Evolutionary conservation across 495 filamentous ascomycete species (phyloP).

Genomic region (Neurospora terricola): DNA sequence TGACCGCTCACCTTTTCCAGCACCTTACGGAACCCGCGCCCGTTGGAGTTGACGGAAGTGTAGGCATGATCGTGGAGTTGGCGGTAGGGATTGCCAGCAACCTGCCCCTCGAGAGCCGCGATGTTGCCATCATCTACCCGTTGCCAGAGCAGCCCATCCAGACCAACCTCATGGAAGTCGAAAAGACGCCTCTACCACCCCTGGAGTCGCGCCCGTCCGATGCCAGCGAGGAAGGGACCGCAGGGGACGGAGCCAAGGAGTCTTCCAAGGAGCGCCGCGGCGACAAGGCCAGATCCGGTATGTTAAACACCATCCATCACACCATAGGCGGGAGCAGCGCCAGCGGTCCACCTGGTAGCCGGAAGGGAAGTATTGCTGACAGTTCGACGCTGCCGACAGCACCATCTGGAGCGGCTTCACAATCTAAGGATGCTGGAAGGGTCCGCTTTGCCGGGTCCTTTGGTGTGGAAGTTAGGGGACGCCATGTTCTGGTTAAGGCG

Average conservation of each 20-base stretch:
- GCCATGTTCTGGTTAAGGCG: conserved; percentile 77
- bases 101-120: conserved; percentile 82
- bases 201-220: conserved; percentile 49
- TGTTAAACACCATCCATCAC: conserved; percentile 19
- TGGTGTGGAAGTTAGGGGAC: conserved; percentile 72
- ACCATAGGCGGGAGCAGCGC: conserved; percentile 15
- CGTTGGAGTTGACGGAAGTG: conserved; percentile 65
- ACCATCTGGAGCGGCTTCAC: conserved; percentile 22
- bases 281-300: conserved; percentile 32
- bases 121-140: conserved; percentile 80
- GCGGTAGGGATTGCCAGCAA: conserved; percentile 79
- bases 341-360: conserved; percentile 14
- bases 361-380: conserved; percentile 28
- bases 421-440: conserved; percentile 36
- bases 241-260: conserved; percentile 36
- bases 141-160: conserved; percentile 58
- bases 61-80: conserved; percentile 87
- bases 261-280: conserved; percentile 24
- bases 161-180: conserved; percentile 71
- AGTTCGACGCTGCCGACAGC: conserved; percentile 24
- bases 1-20: conserved; percentile 58
- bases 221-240: conserved; percentile 31
- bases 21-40: conserved; percentile 68
- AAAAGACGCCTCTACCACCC: conserved; percentile 60
- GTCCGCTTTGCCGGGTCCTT: conserved; percentile 82